Evolutionary conservation across 345 rosid genomes (phyloP).

Genomic region (Citrus reticulata): DNA sequence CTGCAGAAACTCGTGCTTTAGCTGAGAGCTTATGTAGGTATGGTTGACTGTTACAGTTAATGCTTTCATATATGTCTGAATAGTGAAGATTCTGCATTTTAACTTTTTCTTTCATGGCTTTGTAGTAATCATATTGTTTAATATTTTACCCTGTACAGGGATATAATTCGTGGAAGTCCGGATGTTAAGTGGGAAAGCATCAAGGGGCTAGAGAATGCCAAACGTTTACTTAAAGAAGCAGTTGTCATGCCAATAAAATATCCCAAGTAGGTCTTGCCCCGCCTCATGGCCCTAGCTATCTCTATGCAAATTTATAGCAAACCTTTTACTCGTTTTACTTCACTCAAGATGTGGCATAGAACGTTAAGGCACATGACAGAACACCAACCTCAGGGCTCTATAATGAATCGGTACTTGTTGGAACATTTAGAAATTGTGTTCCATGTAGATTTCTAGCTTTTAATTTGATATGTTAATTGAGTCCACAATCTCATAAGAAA

Average conservation of each 20-base stretch:
- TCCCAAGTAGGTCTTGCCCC: conserved; percentile 64
- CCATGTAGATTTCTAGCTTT: neutral
- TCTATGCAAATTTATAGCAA: neutral
- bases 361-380: neutral
- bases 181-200: conserved; percentile 96
- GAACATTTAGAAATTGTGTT: neutral
- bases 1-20: conserved; percentile 75
- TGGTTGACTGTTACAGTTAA: neutral
- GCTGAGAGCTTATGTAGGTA: conserved; percentile 94
- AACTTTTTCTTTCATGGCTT: neutral
- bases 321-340: neutral
- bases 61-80: neutral
- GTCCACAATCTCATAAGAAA: neutral
- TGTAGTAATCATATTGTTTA: neutral
- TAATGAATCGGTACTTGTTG: neutral
- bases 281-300: neutral
- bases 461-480: neutral
- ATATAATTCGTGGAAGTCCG: conserved; percentile 88
- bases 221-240: conserved; percentile 90
- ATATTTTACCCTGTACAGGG: conserved; percentile 42
- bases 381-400: neutral
- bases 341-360: neutral
- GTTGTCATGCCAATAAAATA: conserved; percentile 99
- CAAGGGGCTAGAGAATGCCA: conserved; percentile 86
- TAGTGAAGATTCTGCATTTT: neutral